Conservation (phyloP, 2,329 filamentous ascomycete genomes). For the Neonectria sp. region DNA sequence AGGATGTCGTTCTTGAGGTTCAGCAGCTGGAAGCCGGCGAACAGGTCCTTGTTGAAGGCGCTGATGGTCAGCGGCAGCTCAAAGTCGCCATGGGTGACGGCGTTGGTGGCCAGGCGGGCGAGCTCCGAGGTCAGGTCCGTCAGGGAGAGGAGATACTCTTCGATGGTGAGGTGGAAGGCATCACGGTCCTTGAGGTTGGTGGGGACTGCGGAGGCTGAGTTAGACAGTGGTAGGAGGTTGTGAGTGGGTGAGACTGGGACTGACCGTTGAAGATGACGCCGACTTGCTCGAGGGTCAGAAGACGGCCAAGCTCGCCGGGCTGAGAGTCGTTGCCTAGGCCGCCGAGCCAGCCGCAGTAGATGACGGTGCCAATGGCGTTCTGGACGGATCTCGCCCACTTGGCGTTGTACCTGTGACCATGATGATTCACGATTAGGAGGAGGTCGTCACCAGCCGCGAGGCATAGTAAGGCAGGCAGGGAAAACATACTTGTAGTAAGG, state of each 20-base stretch:
- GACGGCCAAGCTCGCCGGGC: slow-evolving; percentile 71
- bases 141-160: slow-evolving; percentile 94
- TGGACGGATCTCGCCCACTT: slow-evolving; percentile 90
- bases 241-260: slow-evolving; percentile 37
- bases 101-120: slow-evolving; percentile 91
- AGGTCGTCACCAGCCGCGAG: slow-evolving; percentile 16
- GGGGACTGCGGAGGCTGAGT: slow-evolving; percentile 72
- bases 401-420: slow-evolving; percentile 75
- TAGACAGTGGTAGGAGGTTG: not conserved
- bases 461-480: not conserved
- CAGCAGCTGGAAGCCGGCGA: slow-evolving; percentile 95
- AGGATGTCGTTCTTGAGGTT: slow-evolving; percentile 97
- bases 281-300: slow-evolving; percentile 91
- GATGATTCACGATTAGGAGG: not conserved
- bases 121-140: slow-evolving; percentile 93
- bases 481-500: slow-evolving; percentile 91
- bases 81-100: slow-evolving; percentile 90
- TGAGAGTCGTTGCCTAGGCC: slow-evolving; percentile 72
- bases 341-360: slow-evolving; percentile 82
- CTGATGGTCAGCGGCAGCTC: slow-evolving; percentile 88
- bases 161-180: slow-evolving; percentile 94
- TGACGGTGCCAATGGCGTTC: slow-evolving; percentile 75
- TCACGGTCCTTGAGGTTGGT: slow-evolving; percentile 93
- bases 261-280: slow-evolving; percentile 82
- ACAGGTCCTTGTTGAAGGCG: slow-evolving; percentile 93